Conservation (phyloP, 2,329 filamentous ascomycete species). For the Ceratocystiopsis brevicomis region DNA sequence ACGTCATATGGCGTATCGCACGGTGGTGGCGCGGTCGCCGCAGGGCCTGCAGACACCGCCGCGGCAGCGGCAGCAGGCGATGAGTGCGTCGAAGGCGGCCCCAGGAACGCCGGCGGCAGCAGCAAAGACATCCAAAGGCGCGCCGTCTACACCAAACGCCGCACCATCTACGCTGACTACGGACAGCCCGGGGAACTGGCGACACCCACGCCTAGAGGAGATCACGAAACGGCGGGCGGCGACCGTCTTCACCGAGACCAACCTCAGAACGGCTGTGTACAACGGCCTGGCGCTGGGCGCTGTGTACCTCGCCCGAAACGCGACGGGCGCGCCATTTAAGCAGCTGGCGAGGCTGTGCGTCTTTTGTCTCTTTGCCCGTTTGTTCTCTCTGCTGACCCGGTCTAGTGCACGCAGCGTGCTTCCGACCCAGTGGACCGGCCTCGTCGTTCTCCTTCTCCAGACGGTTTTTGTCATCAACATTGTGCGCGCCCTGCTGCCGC, state of each 20-base stretch:
- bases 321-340: conserved; percentile 14
- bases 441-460: conserved; percentile 30
- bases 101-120: neutral
- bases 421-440: conserved; percentile 13
- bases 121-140: neutral
- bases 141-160: neutral
- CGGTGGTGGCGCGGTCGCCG: neutral
- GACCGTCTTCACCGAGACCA: conserved; percentile 59
- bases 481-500: conserved; percentile 46
- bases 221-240: conserved; percentile 66
- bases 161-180: conserved; percentile 11
- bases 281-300: conserved; percentile 32
- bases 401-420: too few species aligned
- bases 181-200: conserved; percentile 64
- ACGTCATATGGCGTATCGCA: neutral
- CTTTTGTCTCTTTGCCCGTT: neutral
- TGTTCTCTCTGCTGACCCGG: neutral
- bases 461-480: conserved; percentile 53
- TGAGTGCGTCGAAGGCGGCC: neutral
- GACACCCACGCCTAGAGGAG: conserved; percentile 74
- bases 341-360: conserved; percentile 22
- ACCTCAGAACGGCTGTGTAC: conserved; percentile 49
- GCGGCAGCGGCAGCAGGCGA: neutral
- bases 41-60: conserved; percentile 3
- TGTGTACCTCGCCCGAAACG: conserved; percentile 10